These are phyloP conservation scores for Zopfia rhizophila DNA, from an alignment of 2,329 filamentous ascomycete genomes.

Conservation along the genomic window DNA sequence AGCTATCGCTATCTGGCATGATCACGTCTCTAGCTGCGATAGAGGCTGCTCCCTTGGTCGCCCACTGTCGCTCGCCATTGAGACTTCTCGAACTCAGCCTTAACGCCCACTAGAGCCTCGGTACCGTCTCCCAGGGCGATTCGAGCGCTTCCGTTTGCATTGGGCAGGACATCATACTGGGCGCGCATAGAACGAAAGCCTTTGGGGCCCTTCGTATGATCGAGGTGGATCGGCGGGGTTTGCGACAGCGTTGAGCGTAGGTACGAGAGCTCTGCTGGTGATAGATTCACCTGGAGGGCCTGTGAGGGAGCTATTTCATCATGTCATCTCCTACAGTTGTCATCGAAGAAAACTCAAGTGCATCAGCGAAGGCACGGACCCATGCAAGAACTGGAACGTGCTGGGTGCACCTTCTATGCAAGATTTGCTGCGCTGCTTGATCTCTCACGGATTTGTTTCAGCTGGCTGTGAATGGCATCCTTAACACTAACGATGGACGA, in stretches of 20 bases:
- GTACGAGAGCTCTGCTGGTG: constrained; percentile 95
- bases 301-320: constrained; percentile 48
- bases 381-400: no score
- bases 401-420: no score
- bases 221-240: constrained; percentile 85
- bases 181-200: constrained; percentile 93
- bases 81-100: constrained; percentile 90
- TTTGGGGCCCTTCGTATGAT: constrained; percentile 67
- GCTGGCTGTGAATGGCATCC: no score
- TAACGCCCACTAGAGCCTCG: constrained; percentile 94
- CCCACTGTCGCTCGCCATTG: constrained; percentile 37
- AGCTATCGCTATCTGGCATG: constrained; percentile 52
- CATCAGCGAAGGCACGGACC: no score
- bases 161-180: constrained; percentile 88
- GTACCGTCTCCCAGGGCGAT: constrained; percentile 96
- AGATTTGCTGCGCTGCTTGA: no score
- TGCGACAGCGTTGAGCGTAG: constrained; percentile 87
- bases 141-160: constrained; percentile 92
- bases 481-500: no score
- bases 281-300: constrained; percentile 75
- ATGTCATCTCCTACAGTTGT: no score
- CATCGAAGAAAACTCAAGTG: no score
- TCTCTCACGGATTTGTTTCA: no score
- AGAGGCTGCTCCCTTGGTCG: constrained; percentile 36
- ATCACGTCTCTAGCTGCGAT: constrained; percentile 50